Evolutionary conservation across 176 grass and related monocot genomes (phyloP).

Genomic region (Oryza glumipatula): DNA sequence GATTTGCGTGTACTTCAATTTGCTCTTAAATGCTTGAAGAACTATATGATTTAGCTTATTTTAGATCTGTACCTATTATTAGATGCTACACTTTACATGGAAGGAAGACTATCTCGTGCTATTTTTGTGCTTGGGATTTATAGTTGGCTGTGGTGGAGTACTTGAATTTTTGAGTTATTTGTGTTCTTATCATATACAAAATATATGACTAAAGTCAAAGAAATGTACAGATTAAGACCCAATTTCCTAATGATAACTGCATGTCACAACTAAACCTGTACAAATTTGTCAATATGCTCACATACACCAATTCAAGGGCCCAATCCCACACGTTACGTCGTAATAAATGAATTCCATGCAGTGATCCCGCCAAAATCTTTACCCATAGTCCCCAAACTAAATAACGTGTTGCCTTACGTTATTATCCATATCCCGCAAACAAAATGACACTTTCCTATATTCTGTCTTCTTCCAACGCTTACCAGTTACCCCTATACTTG

Average conservation of each 20-base stretch:
- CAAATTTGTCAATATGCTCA: neutral
- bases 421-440: neutral
- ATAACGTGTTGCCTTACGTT: neutral
- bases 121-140: neutral
- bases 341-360: constrained; percentile 9
- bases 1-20: neutral
- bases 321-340: neutral
- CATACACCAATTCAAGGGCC: neutral
- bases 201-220: neutral
- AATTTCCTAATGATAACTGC: neutral
- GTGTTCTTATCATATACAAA: neutral
- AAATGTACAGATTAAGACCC: neutral
- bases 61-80: neutral
- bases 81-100: neutral
- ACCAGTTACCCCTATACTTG: neutral
- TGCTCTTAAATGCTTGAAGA: neutral
- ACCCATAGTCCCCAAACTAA: neutral
- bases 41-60: neutral
- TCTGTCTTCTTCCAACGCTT: constrained; percentile 5
- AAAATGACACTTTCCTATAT: neutral
- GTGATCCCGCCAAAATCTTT: constrained; percentile 1
- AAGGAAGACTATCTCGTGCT: neutral
- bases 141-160: neutral
- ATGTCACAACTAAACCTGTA: neutral
- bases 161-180: neutral